A percentile compares a stretch with the other conserved stretches of the same genome.
Conservation (phyloP, 208 protist genomes). For the Trypanosoma congolense region DNA sequence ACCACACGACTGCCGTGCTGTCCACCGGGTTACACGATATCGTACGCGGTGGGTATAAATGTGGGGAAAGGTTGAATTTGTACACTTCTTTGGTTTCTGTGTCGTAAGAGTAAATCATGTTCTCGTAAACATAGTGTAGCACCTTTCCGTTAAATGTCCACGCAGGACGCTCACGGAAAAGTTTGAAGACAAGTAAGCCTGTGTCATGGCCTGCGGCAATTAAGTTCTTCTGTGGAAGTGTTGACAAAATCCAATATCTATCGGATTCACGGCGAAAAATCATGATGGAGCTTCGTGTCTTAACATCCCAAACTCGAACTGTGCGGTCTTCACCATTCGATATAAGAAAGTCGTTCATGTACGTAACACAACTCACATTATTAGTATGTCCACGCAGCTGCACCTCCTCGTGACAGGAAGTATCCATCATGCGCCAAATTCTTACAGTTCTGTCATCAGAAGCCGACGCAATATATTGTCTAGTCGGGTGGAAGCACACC, state of each 20-base stretch:
- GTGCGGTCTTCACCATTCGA: conserved; percentile 95
- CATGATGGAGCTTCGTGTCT: conserved; percentile 62
- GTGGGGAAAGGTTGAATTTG: conserved; percentile 24
- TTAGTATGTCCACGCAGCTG: conserved; percentile 95
- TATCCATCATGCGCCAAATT: conserved; percentile 93
- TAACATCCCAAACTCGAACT: conserved; percentile 92
- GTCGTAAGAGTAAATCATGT: conserved; percentile 41
- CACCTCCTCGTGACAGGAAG: conserved; percentile 88
- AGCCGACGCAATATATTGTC: conserved; percentile 94
- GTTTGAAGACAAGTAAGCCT: conserved; percentile 98
- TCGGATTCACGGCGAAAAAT: conserved; percentile 94
- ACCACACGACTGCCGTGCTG: conserved; percentile 42
- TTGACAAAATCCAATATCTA: conserved; percentile 98
- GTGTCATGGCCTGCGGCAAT: conserved; percentile 97
- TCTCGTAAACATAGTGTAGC: conserved; percentile 60
- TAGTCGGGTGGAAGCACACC: conserved; percentile 96
- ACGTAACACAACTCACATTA: conserved; percentile 97
- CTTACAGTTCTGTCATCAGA: conserved; percentile 97
- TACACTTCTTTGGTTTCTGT: conserved; percentile 34
- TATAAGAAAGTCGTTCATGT: conserved; percentile 96
- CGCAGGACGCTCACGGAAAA: conserved; percentile 95
- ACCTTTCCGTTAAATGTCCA: conserved; percentile 34
- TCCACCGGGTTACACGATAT: conserved; percentile 67
- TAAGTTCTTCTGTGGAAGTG: conserved; percentile 91
- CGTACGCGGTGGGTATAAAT: conserved; percentile 43